Evolutionary conservation across 163 green algal species (phyloP).

Genomic region (Scenedesmus sp.): DNA sequence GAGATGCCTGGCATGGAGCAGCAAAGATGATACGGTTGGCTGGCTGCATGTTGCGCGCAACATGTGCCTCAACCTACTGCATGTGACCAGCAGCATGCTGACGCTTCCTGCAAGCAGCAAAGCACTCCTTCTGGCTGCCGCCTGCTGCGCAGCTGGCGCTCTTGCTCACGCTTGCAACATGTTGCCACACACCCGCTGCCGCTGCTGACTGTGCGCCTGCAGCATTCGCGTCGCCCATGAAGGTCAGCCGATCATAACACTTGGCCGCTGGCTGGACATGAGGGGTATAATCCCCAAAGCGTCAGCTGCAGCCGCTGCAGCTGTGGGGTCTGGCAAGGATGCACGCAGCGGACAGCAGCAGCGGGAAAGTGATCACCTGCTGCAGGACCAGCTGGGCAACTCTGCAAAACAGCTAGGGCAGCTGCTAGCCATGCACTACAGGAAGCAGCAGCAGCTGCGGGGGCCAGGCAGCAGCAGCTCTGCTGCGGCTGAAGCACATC

Average conservation of each 20-base stretch:
- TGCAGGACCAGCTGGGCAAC: conserved; percentile 9
- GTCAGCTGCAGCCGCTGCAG: conserved; percentile 44
- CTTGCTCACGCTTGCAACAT: too few relatives aligned
- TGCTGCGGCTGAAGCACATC: neutral
- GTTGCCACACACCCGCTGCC: neutral
- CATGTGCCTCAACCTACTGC: too few relatives aligned
- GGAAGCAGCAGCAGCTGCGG: neutral
- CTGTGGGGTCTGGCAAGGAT: neutral
- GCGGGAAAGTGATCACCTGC: neutral
- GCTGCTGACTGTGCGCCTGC: neutral
- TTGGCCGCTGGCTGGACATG: conserved; percentile 58
- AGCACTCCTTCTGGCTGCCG: too few relatives aligned
- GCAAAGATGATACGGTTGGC: too few relatives aligned
- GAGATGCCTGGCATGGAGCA: too few relatives aligned
- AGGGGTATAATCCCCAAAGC: conserved; percentile 19
- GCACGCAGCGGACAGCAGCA: neutral
- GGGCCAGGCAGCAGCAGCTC: neutral
- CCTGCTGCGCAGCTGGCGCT: too few relatives aligned
- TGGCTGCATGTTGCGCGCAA: too few relatives aligned
- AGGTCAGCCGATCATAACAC: conserved; percentile 51
- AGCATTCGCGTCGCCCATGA: conserved; percentile 53
- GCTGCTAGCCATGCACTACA: neutral
- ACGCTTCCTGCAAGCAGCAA: too few relatives aligned
- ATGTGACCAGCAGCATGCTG: neutral
- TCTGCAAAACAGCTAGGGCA: neutral